phyloP scores from a whole-genome alignment of 2,329 filamentous ascomycete species.

The Colletotrichum ledebouriae region DNA sequence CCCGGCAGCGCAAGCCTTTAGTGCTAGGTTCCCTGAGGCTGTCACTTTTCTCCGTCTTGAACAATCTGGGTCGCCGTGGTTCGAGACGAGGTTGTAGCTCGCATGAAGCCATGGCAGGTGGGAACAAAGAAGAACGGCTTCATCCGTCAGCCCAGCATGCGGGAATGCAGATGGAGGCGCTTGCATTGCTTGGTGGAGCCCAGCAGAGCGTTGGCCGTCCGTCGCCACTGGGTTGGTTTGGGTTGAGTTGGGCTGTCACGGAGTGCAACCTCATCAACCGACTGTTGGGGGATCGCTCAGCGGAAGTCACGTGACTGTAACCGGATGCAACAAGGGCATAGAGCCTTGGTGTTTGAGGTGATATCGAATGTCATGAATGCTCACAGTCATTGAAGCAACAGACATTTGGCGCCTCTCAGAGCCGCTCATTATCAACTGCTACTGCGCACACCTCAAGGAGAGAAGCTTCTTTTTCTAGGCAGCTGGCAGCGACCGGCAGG shows the following conservation, averaged over 20 bases:
- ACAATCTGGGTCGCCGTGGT: slow-evolving; percentile 7
- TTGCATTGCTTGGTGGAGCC: slow-evolving; percentile 30
- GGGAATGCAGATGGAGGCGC: slow-evolving; percentile 24
- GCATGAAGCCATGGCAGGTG: slow-evolving; percentile 21
- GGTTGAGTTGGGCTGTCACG: slow-evolving; percentile 35
- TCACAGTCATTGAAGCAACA: not conserved
- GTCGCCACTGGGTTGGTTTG: slow-evolving; percentile 29
- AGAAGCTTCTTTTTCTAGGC: not conserved
- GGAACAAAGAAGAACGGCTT: slow-evolving; percentile 38
- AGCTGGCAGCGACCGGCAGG: slow-evolving; percentile 6
- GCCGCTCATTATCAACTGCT: slow-evolving; percentile 3
- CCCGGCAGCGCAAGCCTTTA: slow-evolving; percentile 26
- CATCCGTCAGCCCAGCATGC: slow-evolving; percentile 37
- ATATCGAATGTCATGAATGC: not conserved
- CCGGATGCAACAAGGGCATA: slow-evolving; percentile 9
- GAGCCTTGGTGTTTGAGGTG: not conserved
- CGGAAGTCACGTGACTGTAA: slow-evolving; percentile 26
- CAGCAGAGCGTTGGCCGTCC: slow-evolving; percentile 13
- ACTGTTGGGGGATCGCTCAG: not conserved
- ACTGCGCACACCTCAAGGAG: not conserved
- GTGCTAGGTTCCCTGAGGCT: slow-evolving; percentile 16
- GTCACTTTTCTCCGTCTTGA: slow-evolving; percentile 14
- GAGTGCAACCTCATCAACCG: slow-evolving; percentile 34
- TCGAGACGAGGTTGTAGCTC: too few species aligned
- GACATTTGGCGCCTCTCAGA: not conserved